Conservation (phyloP, 2,329 filamentous ascomycete genomes). For the Trichoderma atroviride region DNA sequence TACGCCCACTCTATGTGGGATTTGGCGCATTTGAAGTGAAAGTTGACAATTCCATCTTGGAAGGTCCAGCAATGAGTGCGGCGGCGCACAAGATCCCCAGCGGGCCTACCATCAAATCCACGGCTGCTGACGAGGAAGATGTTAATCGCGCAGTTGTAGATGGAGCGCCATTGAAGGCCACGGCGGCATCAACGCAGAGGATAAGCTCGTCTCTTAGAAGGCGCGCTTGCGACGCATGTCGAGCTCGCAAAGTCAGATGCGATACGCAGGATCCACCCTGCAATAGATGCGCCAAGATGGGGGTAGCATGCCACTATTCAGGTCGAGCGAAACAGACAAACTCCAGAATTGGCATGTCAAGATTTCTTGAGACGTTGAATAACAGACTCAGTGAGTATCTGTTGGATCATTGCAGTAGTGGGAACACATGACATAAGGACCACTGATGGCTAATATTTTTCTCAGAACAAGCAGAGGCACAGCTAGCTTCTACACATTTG, state of each 20-base stretch:
- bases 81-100: neutral
- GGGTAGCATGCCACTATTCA: slow-evolving; percentile 18
- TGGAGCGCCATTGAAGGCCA: neutral
- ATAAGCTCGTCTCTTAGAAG: neutral
- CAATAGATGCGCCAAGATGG: slow-evolving; percentile 16
- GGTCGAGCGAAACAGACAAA: slow-evolving; percentile 15
- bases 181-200: neutral
- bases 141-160: neutral
- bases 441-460: neutral
- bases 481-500: slow-evolving; percentile 5
- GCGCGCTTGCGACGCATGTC: slow-evolving; percentile 20
- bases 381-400: neutral
- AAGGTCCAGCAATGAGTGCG: neutral
- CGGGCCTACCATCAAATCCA: neutral
- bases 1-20: neutral
- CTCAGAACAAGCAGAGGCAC: slow-evolving; percentile 20
- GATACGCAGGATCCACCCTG: slow-evolving; percentile 18
- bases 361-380: slow-evolving; percentile 1
- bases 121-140: neutral
- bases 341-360: slow-evolving; percentile 18
- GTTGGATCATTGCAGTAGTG: neutral
- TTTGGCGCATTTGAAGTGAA: neutral
- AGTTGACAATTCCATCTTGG: neutral
- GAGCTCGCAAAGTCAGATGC: slow-evolving; percentile 20
- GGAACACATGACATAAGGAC: neutral